These are phyloP conservation scores for Sphagnum magellanicum DNA, from an alignment of 228 moss, liverwort and hornwort species.

Conservation along the genomic window DNA sequence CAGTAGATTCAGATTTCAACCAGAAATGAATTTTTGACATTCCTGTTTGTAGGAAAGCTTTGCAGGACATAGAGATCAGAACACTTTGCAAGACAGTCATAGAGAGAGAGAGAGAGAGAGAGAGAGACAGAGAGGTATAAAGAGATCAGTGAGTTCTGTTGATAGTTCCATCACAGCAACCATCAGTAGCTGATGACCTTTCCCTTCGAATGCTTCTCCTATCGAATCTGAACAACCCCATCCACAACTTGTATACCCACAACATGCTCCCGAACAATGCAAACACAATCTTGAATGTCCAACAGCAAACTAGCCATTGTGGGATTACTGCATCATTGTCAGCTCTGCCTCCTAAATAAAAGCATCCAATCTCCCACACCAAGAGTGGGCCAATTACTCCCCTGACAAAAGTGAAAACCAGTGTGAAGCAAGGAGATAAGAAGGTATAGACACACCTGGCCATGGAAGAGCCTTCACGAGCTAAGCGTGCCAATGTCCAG, in stretches of 20 bases:
- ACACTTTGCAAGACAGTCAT: too few species aligned
- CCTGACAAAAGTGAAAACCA: conserved; percentile 39
- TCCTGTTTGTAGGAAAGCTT: too few species aligned
- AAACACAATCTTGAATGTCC: conserved; percentile 44
- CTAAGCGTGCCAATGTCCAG: conserved; percentile 43
- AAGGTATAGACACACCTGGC: conserved; percentile 30
- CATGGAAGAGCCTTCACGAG: conserved; percentile 22
- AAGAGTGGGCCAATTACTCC: conserved; percentile 42
- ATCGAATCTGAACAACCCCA: conserved; percentile 38
- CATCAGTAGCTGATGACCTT: too few species aligned
- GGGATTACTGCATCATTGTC: conserved; percentile 30
- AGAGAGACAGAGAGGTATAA: too few species aligned
- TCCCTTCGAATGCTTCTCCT: too few species aligned
- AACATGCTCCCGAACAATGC: conserved; percentile 37
- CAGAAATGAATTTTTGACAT: too few species aligned
- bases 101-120: too few species aligned
- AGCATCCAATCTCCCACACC: conserved; percentile 33
- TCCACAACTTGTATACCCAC: conserved; percentile 54
- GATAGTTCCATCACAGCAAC: too few species aligned
- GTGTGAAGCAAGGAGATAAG: conserved; percentile 43
- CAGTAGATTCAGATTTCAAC: too few species aligned
- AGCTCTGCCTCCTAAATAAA: conserved; percentile 27
- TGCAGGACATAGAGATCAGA: too few species aligned
- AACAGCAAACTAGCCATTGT: conserved; percentile 43
- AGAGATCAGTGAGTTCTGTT: too few species aligned